phyloP scores from a whole-genome alignment of 192 early-diverging fungal species.

The Coemansia sp. region DNA sequence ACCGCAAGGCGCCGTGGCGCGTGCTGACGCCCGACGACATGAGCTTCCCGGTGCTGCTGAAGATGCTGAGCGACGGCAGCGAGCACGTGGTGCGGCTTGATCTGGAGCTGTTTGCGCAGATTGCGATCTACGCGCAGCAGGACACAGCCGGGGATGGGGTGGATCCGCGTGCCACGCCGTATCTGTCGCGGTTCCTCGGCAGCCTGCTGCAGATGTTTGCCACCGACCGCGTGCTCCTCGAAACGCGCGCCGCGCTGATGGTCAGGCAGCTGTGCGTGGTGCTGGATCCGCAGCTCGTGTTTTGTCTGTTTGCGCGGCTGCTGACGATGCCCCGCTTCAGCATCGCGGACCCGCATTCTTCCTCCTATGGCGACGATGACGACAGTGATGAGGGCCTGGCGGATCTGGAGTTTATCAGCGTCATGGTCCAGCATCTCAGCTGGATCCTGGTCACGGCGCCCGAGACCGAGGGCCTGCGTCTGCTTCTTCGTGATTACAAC shows the following conservation, averaged over 20 bases:
- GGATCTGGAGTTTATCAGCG: slow-evolving; percentile 81
- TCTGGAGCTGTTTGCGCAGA: slow-evolving; percentile 90
- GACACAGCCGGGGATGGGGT: slow-evolving; percentile 2
- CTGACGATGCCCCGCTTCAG: slow-evolving; percentile 57
- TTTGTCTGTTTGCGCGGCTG: slow-evolving; percentile 79
- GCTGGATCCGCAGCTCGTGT: slow-evolving; percentile 88
- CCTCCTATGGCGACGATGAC: neutral
- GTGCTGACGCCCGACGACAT: slow-evolving; percentile 86
- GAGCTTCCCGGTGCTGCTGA: slow-evolving; percentile 82
- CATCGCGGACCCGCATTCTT: neutral
- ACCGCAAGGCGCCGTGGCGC: slow-evolving; percentile 82
- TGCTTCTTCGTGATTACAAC: slow-evolving; percentile 76
- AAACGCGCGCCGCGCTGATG: slow-evolving; percentile 86
- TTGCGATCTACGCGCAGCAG: slow-evolving; percentile 66
- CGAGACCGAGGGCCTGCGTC: slow-evolving; percentile 78
- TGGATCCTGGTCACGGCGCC: slow-evolving; percentile 94
- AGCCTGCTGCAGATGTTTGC: slow-evolving; percentile 87
- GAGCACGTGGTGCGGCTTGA: slow-evolving; percentile 94
- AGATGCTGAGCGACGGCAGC: slow-evolving; percentile 85
- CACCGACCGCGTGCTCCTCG: slow-evolving; percentile 80
- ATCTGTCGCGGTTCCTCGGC: slow-evolving; percentile 85
- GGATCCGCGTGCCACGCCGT: slow-evolving; percentile 27
- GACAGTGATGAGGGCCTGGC: neutral
- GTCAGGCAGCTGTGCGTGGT: slow-evolving; percentile 89
- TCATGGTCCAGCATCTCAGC: slow-evolving; percentile 97